Conservation (phyloP, 164 flowering plant genomes). For the Hamamelis virginiana region DNA sequence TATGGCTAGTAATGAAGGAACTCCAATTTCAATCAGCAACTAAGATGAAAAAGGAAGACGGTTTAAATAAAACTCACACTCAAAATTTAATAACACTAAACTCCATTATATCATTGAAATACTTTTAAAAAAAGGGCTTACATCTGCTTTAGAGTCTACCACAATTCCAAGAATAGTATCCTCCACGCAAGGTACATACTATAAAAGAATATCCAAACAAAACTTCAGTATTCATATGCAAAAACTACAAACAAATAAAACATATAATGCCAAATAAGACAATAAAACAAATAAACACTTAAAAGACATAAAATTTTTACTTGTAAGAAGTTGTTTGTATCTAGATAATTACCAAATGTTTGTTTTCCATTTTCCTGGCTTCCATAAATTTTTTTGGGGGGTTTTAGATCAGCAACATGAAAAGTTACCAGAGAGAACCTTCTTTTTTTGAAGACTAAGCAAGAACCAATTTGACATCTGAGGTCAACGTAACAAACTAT, state of each 20-base stretch:
- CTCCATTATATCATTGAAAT: neutral
- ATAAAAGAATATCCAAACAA: constrained; percentile 24
- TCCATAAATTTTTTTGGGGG: neutral
- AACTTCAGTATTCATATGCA: neutral
- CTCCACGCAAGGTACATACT: constrained; percentile 88
- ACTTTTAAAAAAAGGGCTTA: constrained; percentile 44
- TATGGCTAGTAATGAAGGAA: neutral
- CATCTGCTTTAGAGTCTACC: constrained; percentile 85
- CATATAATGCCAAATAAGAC: neutral
- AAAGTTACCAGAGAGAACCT: no score
- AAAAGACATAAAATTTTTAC: neutral
- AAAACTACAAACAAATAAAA: neutral
- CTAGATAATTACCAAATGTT: neutral
- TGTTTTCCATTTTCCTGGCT: neutral
- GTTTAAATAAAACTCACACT: neutral
- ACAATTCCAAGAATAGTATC: constrained; percentile 91
- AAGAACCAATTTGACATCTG: no score
- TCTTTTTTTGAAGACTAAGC: no score
- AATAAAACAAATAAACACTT: neutral
- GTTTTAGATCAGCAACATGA: no score
- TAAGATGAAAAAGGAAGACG: neutral
- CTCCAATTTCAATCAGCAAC: neutral
- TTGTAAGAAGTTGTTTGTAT: neutral
- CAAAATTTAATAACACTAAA: neutral
- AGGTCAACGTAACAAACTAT: no score